Evolutionary conservation across 495 filamentous ascomycete species (phyloP), one percentile per base, ranked within the genome.

Genomic region (Hypoxylon cercidicola): DNA sequence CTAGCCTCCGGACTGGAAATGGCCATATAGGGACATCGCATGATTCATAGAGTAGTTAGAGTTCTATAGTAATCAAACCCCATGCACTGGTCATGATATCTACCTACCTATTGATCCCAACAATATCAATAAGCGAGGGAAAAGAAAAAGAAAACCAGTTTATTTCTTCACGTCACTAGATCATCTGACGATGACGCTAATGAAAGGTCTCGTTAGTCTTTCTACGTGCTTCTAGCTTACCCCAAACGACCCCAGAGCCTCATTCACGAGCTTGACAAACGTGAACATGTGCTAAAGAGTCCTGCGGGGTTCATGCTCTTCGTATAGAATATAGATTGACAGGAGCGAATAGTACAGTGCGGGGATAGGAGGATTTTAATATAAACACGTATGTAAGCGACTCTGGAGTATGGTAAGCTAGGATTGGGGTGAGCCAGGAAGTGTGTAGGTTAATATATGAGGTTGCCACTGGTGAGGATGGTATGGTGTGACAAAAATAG

Each of bases 391-490:
- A 68, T 53, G 60, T 52, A 56, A 49, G 30, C 8, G 48, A 15
- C 30, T 40, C n/a, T 37, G 28, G 30, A 67, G 43, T 39, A 58
- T 45, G 57, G 58, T 62, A 63, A 63, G 59, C 51, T 39, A 46
- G 50, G 49, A 55, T 30, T 49, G 23, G 43, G 32, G 60, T 55
- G 37, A 40, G 35, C 20, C 35, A 57, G 58, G 52, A 60, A 60
- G 48, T 61, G 48, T 30, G 64, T 50, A 62, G 54, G 58, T 63
- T 49, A 62, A 68, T 68, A 64, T 64, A 64, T 47, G 34, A 68
- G 8, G 40, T 68, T 19, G 60, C 65, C 65, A 68, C 65, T 21
- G 59, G 53, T 34, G 54, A 54, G 59, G 44, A 16, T 21, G 20
- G 23, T 32, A 32, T 12, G 8, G 19, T 12, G 16, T 3, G 51